Base-by-base conservation (phyloP, 1,284 basidiomycete genomes). In the Naganishia albida region DNA sequence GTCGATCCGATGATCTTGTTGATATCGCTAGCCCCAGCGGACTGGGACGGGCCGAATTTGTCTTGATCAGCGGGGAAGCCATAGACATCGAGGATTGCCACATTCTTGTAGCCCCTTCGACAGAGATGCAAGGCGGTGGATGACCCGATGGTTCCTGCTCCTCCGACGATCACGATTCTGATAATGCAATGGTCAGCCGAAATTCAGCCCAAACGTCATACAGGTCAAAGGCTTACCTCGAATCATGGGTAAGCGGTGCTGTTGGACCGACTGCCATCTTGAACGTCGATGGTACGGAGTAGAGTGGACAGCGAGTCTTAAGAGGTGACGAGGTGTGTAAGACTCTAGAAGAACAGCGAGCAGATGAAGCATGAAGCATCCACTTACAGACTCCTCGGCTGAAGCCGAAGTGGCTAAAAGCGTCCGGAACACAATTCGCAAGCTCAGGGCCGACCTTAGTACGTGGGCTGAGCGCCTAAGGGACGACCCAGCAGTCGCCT, bases 91-190 rank as follows among this genome's bases (percentile, higher is more conserved):
- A 78, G 66, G 20, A 78, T 64, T 8, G 66, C 70, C 38, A 80
- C 69, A 63, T 78, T 68, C 16, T 66, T 73, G 68, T 77, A 78
- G 1, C 77, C 77, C 40, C 66, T 53, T 2, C 75, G 69, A 8
- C 72, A 62, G 0, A 80, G 72, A 52, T 77, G 74, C 15, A 78
- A 69, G 1, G 78, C 78, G 0, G 78, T 78, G 0, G 76, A 78
- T 7, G 72, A 74, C 0, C 76, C 77, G 26, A 79, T 71, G 1
- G 76, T 77, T 2, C 77, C 77, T 13, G 71, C 75, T 23, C 75
- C 75, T 15, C 76, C 77, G 12, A 77, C 71, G 30, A 79, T 69
- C 40, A 78, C 43, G 48, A 77, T 70, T 30, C 65, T 72, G 34
- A 46, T 20, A 13, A n/a, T 48, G 20, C 18, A 20, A 20, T 3